phyloP scores from a whole-genome alignment of 164 flowering plant genomes.

The Stephania cephalantha region DNA sequence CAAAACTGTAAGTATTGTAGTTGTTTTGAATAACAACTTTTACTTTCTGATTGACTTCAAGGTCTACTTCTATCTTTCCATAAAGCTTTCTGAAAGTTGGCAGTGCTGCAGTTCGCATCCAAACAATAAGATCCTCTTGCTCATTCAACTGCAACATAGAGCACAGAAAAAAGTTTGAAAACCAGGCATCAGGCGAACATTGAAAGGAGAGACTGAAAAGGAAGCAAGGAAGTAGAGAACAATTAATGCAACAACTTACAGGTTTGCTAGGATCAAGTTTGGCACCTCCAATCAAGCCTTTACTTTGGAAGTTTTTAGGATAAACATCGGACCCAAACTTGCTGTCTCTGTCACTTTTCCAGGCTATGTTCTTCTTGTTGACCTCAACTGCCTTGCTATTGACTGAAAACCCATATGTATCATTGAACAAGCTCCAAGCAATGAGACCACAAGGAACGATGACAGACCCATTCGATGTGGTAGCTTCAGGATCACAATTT shows the following conservation, averaged over 20 bases:
- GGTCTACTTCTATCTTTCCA: slow-evolving; percentile 68
- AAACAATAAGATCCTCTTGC: slow-evolving; percentile 85
- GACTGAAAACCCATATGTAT: slow-evolving; percentile 56
- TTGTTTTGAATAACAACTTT: slow-evolving; percentile 60
- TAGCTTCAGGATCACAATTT: slow-evolving; percentile 52
- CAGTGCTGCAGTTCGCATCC: slow-evolving; percentile 96
- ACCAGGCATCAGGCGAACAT: background rate
- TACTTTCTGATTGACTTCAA: slow-evolving; percentile 42
- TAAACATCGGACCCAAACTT: slow-evolving; percentile 76
- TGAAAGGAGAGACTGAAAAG: background rate
- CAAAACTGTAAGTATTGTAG: slow-evolving; percentile 75
- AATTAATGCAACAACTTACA: slow-evolving; percentile 29
- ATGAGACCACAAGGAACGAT: slow-evolving; percentile 90
- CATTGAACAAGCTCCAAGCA: slow-evolving; percentile 90
- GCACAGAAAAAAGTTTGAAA: background rate
- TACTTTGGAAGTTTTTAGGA: slow-evolving; percentile 78
- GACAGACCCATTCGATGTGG: slow-evolving; percentile 13
- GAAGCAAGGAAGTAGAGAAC: background rate
- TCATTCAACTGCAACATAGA: slow-evolving; percentile 59
- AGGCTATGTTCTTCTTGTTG: slow-evolving; percentile 70
- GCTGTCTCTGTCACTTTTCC: slow-evolving; percentile 68
- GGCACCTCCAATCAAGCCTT: slow-evolving; percentile 67
- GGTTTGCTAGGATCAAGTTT: slow-evolving; percentile 67
- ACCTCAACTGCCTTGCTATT: slow-evolving; percentile 30
- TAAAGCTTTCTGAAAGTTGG: slow-evolving; percentile 84